Percentiles rank a stretch among this genome's conserved stretches.
Conservation (phyloP, 2,329 filamentous ascomycete genomes). For the Stemphylium beticola region DNA sequence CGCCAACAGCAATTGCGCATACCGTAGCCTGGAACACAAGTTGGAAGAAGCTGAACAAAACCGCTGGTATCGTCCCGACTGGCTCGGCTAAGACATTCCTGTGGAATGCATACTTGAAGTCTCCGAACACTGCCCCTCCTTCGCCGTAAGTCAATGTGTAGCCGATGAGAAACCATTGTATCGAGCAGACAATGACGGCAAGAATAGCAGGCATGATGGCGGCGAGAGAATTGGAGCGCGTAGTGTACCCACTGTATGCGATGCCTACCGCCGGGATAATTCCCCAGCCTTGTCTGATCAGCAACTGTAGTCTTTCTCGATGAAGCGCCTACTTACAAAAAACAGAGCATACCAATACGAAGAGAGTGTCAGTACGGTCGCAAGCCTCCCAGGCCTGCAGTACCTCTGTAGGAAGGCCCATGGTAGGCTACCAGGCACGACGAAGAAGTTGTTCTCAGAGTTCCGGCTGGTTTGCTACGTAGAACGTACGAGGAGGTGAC, state of each 20-base stretch:
- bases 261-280: constrained; percentile 61
- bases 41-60: constrained; percentile 60
- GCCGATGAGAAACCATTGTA: constrained; percentile 59
- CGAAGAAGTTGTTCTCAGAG: not conserved
- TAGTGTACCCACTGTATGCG: constrained; percentile 59
- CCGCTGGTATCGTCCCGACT: constrained; percentile 58
- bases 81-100: constrained; percentile 55
- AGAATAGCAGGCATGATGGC: constrained; percentile 58
- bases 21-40: constrained; percentile 59
- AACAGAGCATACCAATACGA: constrained; percentile 59
- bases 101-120: constrained; percentile 56
- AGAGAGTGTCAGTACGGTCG: constrained; percentile 59
- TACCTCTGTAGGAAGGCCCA: constrained; percentile 37
- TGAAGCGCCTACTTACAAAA: constrained; percentile 46
- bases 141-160: constrained; percentile 59
- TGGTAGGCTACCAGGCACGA: constrained; percentile 4
- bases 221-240: constrained; percentile 55
- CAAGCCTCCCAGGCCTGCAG: constrained; percentile 58
- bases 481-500: not conserved
- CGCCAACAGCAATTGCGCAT: constrained; percentile 59
- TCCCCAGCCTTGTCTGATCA: constrained; percentile 50
- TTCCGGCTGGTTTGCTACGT: not conserved
- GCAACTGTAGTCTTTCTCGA: not conserved
- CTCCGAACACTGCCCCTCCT: constrained; percentile 54
- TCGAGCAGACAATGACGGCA: constrained; percentile 56